Evolutionary conservation across 768 basidiomycete species (phyloP), one percentile per base, ranked within the genome.

Genomic region (Tylopilus intermedius): DNA sequence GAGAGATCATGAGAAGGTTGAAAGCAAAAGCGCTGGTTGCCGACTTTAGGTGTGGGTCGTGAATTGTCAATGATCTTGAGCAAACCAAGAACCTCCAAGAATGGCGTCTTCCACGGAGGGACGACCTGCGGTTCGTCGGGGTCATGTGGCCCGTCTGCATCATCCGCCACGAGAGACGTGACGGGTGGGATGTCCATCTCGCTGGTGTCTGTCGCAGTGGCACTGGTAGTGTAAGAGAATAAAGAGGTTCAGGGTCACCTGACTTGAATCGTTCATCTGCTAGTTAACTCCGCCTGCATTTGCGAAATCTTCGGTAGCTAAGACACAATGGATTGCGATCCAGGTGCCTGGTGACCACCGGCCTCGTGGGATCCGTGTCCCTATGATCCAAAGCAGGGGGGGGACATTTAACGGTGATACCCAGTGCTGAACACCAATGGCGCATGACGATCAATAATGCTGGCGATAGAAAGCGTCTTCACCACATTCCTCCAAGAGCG

Each of bases 1-100:
- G 53, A 52, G 24, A 62, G 45, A 41, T 60, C 61, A 0, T 27
- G 14, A 22, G 53, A 50, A 1, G 49, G 61, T 8, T 59, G 61
- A 45, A 62, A 49, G n/a, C 57, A 62, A 33, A 56, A 51, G 5
- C 38, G 41, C 14, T 47, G 53, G 11, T 26, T 44, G 9, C 50
- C 32, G 1, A 26, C 5, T 37, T 27, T 45, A 38, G 33, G 33
- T 11, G 26, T 10, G 24, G 48, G 48, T 3, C 4, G 22, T 8
- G 51, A 53, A 7, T 4, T 5, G 26, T 60, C 51, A 15, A 50
- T 30, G 22, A 47, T 14, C 14, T 38, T 35, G 47, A 58, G 41
- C 3, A 51, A 42, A 41, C 5, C 3, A 18, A 62, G 51, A n/a
- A 62, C 46, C 15, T 53, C 51, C 4, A 53, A 11, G 35, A 61